These are phyloP conservation scores for Suillus variegatus DNA, from an alignment of 768 basidiomycete genomes.

Conservation along the genomic window DNA sequence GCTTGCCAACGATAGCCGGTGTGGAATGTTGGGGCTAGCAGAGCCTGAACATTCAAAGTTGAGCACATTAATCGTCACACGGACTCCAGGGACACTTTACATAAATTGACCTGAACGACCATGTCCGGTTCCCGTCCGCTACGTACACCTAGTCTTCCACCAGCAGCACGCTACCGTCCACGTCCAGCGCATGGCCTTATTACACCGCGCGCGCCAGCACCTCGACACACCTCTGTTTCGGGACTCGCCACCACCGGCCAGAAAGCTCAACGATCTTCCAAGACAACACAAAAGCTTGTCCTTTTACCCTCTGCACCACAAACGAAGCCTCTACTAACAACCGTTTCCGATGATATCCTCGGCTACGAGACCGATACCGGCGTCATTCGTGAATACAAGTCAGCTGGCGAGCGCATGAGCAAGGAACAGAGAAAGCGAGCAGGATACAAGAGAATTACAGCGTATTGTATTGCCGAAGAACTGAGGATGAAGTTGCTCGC, in stretches of 20 bases:
- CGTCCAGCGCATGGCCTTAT: constrained; percentile 10
- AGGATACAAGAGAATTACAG: constrained; percentile 81
- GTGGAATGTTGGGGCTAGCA: neutral
- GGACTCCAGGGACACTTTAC: neutral
- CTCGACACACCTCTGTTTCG: constrained; percentile 35
- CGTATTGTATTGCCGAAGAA: constrained; percentile 85
- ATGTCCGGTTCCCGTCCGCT: neutral
- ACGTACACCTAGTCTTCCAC: constrained; percentile 5
- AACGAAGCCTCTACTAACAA: constrained; percentile 60
- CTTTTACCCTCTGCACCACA: constrained; percentile 89
- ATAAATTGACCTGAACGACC: neutral
- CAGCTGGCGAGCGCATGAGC: constrained; percentile 84
- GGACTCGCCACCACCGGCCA: constrained; percentile 30
- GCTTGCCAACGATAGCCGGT: neutral
- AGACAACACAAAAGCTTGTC: constrained; percentile 90
- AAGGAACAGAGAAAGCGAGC: constrained; percentile 83
- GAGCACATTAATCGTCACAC: neutral
- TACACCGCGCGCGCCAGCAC: constrained; percentile 5
- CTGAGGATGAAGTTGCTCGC: constrained; percentile 84
- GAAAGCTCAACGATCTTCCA: constrained; percentile 79
- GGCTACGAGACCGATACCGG: constrained; percentile 70
- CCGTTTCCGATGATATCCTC: constrained; percentile 40
- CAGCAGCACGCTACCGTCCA: constrained; percentile 11
- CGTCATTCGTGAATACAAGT: constrained; percentile 72
- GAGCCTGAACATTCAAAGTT: neutral